Percentiles rank a stretch among this genome's conserved stretches.
phyloP scores from a whole-genome alignment of 768 basidiomycete genomes.

The Termitomyces sp. region DNA sequence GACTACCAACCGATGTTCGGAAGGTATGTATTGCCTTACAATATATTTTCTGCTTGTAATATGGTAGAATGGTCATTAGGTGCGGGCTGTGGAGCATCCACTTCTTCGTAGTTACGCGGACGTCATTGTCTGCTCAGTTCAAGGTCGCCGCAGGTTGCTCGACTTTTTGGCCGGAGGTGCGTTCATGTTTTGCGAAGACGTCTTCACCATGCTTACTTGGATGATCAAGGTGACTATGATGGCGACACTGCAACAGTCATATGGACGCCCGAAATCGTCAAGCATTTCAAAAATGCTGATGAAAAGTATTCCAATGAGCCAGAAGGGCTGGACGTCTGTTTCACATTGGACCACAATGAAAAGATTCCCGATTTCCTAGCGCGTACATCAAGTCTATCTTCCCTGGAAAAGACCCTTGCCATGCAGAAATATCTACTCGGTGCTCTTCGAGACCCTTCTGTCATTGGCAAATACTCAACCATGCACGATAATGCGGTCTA shows the following conservation, averaged over 20 bases:
- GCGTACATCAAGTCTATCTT: slow-evolving; percentile 17
- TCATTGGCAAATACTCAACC: slow-evolving; percentile 52
- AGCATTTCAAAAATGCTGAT: slow-evolving; percentile 50
- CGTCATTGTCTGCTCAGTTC: slow-evolving; percentile 56
- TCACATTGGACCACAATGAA: slow-evolving; percentile 36
- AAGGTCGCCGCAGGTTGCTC: slow-evolving; percentile 51
- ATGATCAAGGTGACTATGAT: slow-evolving; percentile 59
- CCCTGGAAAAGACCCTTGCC: slow-evolving; percentile 25
- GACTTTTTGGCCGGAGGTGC: slow-evolving; percentile 64
- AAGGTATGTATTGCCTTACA: slow-evolving; percentile 36
- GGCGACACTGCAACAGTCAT: slow-evolving; percentile 60
- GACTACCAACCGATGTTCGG: slow-evolving; percentile 62
- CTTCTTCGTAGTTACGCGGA: slow-evolving; percentile 47
- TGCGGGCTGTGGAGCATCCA: slow-evolving; percentile 50
- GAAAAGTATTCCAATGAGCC: slow-evolving; percentile 50
- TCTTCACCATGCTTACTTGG: neutral
- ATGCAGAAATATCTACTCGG: slow-evolving; percentile 52
- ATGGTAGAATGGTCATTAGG: slow-evolving; percentile 29
- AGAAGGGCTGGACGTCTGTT: slow-evolving; percentile 31
- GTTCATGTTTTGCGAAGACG: slow-evolving; percentile 5
- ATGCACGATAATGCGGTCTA: slow-evolving; percentile 59
- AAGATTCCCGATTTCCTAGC: slow-evolving; percentile 41
- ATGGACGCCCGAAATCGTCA: slow-evolving; percentile 56
- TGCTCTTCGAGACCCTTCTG: slow-evolving; percentile 37
- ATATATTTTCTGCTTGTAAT: neutral